Percentiles rank a stretch among this genome's conserved stretches.
phyloP scores from a whole-genome alignment of 2,329 filamentous ascomycete species.

The Botrytis sinoallii region DNA sequence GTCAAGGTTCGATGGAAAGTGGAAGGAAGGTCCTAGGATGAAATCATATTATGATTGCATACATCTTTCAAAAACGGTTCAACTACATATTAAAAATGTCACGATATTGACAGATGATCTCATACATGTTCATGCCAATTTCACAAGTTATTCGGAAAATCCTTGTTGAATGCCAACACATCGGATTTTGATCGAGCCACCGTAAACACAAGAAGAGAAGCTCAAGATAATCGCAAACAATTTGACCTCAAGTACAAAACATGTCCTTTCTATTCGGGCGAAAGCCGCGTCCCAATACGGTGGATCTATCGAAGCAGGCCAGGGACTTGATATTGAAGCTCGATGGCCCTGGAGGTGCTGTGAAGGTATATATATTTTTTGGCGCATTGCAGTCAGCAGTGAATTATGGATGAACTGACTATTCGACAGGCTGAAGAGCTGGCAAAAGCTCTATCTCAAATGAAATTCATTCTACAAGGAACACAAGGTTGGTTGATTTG shows the following conservation, averaged over 20 bases:
- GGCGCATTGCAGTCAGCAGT: conserved; percentile 1
- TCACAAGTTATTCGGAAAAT: conserved; percentile 14
- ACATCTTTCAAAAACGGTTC: conserved; percentile 8
- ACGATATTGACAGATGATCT: conserved; percentile 12
- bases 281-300: conserved; percentile 60
- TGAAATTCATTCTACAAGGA: conserved; percentile 91
- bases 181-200: conserved; percentile 14
- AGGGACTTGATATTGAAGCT: conserved; percentile 62
- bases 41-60: conserved; percentile 14
- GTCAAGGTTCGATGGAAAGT: conserved; percentile 1
- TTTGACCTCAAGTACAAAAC: conserved; percentile 15
- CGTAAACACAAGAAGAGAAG: conserved; percentile 24
- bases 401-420: conserved; percentile 26
- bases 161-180: conserved; percentile 22
- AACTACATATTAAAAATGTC: conserved; percentile 8
- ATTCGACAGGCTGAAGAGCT: conserved; percentile 73
- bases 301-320: conserved; percentile 48
- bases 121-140: conserved; percentile 13
- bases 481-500: conserved; percentile 65
- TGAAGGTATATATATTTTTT: conserved; percentile 48
- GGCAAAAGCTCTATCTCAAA: conserved; percentile 78
- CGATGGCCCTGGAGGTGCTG: conserved; percentile 53
- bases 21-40: conserved; percentile 20
- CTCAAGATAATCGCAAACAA: conserved; percentile 19
- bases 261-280: conserved; percentile 72